A percentile compares a stretch with the other conserved stretches of the same genome.
Evolutionary conservation across 192 early-diverging fungal species (phyloP).

Genomic region (Umbelopsis sp.): DNA sequence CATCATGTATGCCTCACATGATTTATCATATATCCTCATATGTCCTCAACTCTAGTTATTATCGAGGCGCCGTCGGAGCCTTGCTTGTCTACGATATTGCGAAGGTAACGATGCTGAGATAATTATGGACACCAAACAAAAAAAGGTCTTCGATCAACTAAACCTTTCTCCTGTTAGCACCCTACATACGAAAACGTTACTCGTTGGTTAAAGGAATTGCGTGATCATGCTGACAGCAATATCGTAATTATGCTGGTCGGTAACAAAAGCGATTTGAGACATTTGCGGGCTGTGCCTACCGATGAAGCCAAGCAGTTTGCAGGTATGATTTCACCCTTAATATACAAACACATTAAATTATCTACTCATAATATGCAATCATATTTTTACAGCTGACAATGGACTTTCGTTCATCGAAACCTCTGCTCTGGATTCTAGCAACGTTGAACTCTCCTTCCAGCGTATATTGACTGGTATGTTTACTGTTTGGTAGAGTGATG

Average conservation of each 20-base stretch:
- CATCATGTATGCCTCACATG: not conserved
- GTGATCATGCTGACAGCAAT: conserved; percentile 95
- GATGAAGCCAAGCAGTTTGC: conserved; percentile 99
- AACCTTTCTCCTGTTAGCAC: conserved; percentile 43
- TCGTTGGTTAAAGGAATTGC: conserved; percentile 97
- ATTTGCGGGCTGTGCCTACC: conserved; percentile 94
- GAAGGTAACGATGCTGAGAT: conserved; percentile 41
- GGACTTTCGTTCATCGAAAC: conserved; percentile 97
- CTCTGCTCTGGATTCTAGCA: conserved; percentile 94
- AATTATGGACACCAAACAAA: not conserved
- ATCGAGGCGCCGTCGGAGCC: conserved; percentile 97
- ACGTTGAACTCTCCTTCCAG: conserved; percentile 96
- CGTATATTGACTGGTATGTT: conserved; percentile 87
- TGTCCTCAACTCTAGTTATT: conserved; percentile 62
- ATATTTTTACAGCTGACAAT: conserved; percentile 66
- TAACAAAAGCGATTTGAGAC: conserved; percentile 98
- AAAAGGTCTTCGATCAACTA: not conserved
- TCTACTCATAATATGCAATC: not conserved
- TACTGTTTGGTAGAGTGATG: not conserved
- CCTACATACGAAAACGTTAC: conserved; percentile 94
- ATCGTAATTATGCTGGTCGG: conserved; percentile 99
- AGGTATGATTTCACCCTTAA: conserved; percentile 42
- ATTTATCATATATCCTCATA: not conserved
- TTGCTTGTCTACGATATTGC: conserved; percentile 98
- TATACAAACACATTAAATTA: conserved; percentile 13